Conservation (phyloP, 495 filamentous ascomycete species). For the Neurospora sp. region DNA sequence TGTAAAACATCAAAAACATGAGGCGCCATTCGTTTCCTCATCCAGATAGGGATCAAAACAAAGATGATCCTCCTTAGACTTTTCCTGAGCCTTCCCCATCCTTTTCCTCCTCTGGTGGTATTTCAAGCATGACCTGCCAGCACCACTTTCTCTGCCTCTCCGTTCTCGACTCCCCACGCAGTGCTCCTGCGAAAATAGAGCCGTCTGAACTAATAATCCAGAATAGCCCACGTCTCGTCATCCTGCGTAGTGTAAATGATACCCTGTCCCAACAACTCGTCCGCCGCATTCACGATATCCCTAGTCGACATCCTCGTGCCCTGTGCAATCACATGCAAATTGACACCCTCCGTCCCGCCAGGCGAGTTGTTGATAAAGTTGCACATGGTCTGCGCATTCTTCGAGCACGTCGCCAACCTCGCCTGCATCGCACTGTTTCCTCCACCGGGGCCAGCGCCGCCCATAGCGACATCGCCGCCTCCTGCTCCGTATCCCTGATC, state of each 20-base stretch:
- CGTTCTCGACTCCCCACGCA: neutral
- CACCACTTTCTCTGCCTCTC: neutral
- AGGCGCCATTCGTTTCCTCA: neutral
- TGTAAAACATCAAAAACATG: neutral
- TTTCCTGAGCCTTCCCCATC: neutral
- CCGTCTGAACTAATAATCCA: constrained; percentile 44
- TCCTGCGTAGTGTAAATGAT: constrained; percentile 86
- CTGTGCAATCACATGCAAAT: constrained; percentile 63
- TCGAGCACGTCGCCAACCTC: constrained; percentile 41
- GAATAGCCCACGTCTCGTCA: constrained; percentile 69
- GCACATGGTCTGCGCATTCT: constrained; percentile 56
- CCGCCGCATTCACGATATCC: constrained; percentile 64
- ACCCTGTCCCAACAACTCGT: constrained; percentile 64
- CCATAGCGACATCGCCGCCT: constrained; percentile 14
- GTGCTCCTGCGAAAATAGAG: neutral
- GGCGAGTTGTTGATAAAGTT: constrained; percentile 49
- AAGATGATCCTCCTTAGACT: neutral
- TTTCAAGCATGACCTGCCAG: neutral
- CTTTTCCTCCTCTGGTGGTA: neutral
- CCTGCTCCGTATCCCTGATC: constrained; percentile 33
- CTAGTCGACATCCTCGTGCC: constrained; percentile 49
- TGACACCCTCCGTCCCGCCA: constrained; percentile 64
- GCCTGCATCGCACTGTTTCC: neutral
- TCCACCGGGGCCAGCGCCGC: constrained; percentile 7
- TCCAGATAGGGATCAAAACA: neutral